Percentiles rank a stretch among this genome's conserved stretches.
phyloP scores from a whole-genome alignment of 2,329 filamentous ascomycete species.

The Calonectria naviculata region DNA sequence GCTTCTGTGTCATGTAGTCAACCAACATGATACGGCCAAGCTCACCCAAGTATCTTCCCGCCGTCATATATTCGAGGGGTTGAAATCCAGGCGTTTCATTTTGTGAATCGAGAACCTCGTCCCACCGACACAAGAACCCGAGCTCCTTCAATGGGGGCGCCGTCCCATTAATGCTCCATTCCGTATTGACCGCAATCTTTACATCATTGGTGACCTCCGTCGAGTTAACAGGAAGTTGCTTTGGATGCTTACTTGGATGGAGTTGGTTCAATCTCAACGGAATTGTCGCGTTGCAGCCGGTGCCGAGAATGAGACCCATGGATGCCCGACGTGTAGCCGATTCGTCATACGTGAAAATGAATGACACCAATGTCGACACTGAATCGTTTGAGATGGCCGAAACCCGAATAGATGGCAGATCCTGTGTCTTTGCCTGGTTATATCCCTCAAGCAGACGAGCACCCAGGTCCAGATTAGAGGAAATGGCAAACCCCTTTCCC shows the following conservation, averaged over 20 bases:
- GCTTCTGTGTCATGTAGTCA: conserved; percentile 67
- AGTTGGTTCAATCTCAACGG: conserved; percentile 73
- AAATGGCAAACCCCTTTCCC: conserved; percentile 77
- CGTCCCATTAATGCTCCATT: conserved; percentile 85
- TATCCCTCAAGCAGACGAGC: conserved; percentile 70
- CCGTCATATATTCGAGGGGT: conserved; percentile 87
- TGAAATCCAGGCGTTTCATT: conserved; percentile 82
- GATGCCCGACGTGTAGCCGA: conserved; percentile 71
- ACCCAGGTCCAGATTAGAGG: conserved; percentile 69
- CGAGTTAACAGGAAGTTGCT: conserved; percentile 59
- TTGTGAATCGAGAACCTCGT: conserved; percentile 71
- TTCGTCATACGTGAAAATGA: conserved; percentile 77
- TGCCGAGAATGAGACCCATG: conserved; percentile 86
- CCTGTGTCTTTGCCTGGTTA: conserved; percentile 54
- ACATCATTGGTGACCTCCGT: conserved; percentile 59
- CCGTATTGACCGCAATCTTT: conserved; percentile 84
- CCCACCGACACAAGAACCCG: conserved; percentile 77
- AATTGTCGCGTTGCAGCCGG: conserved; percentile 84
- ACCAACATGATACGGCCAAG: conserved; percentile 77
- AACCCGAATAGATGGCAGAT: conserved; percentile 75
- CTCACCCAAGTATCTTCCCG: conserved; percentile 82
- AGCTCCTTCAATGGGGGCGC: conserved; percentile 73
- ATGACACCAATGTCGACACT: conserved; percentile 81
- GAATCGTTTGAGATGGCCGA: conserved; percentile 85
- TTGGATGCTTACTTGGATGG: conserved; percentile 70